Evolutionary conservation across 192 early-diverging fungal genomes (phyloP).

Genomic region (Chytriomyces sp.): DNA sequence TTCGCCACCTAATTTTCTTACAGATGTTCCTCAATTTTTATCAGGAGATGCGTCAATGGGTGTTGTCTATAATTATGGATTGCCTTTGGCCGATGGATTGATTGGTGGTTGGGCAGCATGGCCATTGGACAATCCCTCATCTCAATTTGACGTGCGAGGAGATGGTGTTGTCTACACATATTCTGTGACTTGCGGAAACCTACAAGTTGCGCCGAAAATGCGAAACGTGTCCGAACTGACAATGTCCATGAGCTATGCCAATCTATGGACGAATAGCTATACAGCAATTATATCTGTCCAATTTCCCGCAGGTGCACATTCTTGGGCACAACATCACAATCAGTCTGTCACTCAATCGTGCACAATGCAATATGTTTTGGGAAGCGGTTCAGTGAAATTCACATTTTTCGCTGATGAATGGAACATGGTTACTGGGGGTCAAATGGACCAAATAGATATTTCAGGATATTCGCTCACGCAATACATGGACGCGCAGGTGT

Average conservation of each 20-base stretch:
- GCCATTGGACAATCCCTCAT: background rate
- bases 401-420: constrained; percentile 25
- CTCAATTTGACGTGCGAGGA: background rate
- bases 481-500: background rate
- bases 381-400: background rate
- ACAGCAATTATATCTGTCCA: background rate
- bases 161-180: constrained; percentile 6
- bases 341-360: background rate
- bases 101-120: constrained; percentile 25
- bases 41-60: background rate
- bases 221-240: background rate
- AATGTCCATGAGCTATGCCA: background rate
- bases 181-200: background rate
- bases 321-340: background rate
- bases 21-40: background rate
- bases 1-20: background rate
- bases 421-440: constrained; percentile 29
- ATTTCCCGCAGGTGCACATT: background rate
- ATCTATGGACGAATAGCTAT: background rate
- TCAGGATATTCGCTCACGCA: background rate
- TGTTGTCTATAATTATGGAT: constrained; percentile 20
- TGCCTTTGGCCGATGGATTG: constrained; percentile 26
- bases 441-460: constrained; percentile 5
- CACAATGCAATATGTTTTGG: constrained; percentile 1
- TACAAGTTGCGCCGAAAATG: background rate